Evolutionary conservation across 2,329 filamentous ascomycete species (phyloP).

Genomic region (Myriosclerotinia duriaeana): DNA sequence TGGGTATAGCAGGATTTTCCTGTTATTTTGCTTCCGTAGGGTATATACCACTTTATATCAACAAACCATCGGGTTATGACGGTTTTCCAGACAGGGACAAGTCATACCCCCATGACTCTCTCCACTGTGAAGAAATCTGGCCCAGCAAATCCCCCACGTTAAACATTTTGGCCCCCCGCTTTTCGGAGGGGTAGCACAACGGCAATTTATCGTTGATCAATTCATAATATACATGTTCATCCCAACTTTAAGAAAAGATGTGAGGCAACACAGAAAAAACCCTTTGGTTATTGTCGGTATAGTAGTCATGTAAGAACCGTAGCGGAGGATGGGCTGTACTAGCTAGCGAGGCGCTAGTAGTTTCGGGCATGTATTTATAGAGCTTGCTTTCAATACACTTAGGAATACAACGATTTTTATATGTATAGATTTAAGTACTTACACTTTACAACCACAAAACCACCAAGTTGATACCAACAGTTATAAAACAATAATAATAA

Average conservation of each 20-base stretch:
- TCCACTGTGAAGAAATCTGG: constrained; percentile 8
- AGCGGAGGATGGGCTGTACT: too few relatives aligned
- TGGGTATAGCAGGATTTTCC: too few relatives aligned
- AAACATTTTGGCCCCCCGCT: neutral
- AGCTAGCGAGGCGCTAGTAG: too few relatives aligned
- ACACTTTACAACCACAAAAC: too few relatives aligned
- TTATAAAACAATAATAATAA: neutral
- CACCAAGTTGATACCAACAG: too few relatives aligned
- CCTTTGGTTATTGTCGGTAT: too few relatives aligned
- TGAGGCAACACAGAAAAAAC: neutral
- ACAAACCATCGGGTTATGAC: constrained; percentile 4
- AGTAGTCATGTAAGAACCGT: too few relatives aligned
- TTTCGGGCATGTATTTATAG: too few relatives aligned
- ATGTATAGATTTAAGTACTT: too few relatives aligned
- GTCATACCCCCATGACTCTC: neutral
- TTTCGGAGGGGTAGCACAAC: constrained; percentile 2
- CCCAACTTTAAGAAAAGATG: constrained; percentile 1
- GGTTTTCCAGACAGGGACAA: neutral
- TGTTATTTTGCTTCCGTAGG: too few relatives aligned
- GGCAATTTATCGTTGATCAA: neutral
- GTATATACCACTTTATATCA: neutral
- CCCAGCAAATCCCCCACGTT: neutral
- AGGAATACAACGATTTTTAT: too few relatives aligned
- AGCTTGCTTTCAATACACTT: too few relatives aligned
- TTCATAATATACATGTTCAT: constrained; percentile 1